Evolutionary conservation across 305 asterid genomes (phyloP), one percentile per base, ranked within the genome.

Genomic region (Fraxinus greggii): DNA sequence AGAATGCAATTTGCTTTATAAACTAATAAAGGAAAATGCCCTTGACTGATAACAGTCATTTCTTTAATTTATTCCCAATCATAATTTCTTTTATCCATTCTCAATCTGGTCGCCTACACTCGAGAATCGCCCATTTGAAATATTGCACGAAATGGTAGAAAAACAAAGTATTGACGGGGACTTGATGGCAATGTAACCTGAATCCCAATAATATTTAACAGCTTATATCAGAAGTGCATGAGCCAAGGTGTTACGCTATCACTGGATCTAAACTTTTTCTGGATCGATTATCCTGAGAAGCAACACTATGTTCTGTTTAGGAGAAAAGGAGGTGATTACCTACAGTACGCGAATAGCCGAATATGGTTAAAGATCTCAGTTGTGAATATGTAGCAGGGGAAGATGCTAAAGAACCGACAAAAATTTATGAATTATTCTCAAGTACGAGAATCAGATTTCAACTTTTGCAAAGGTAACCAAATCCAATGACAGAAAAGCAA

Each of bases 361-460:
- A 56, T 56, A 56, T 48, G 67, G 28, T 13, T 13, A 56, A 59
- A 59, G 26, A 21, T 7, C 29, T 59, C 69, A 7, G 12, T 7
- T 59, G 28, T 1, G 29, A 21, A 59, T 59, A 59, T 59, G 12
- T 56, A 56, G 10, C 36, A 33, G n/a, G 59, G 61, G 3, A 51
- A 51, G 23, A 51, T 59, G 69, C 80, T 77, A 63, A 75, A 51
- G 31, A 48, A 74, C 76, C 69, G 79, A 31, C 80, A 61, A 79
- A 82, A 84, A 79, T 75, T 72, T 78, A 81, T 76, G 82, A 38
- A 74, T 78, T 83, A 83, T 86, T 73, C 63, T 56, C 17, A 82
- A 87, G 85, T 83, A 74, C 78, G 72, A 33, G 48, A 26, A 23
- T 63, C 78, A 77, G 61, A 75, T 28, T 32, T 36, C 7, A 76